Evolutionary conservation across 805 yeast species (phyloP).

Genomic region (Lipomyces orientalis): DNA sequence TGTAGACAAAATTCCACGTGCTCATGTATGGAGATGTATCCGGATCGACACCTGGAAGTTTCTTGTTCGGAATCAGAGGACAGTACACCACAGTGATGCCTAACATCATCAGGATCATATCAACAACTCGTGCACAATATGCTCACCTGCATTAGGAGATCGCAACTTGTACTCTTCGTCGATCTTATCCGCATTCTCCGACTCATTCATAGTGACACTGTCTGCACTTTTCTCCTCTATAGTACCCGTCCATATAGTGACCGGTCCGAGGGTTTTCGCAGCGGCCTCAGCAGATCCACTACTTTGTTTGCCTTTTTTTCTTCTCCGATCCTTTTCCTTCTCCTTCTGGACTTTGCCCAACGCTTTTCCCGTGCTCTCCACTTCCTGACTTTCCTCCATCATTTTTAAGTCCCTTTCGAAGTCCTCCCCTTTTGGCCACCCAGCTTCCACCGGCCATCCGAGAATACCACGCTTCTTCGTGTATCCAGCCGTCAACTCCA

Average conservation of each 20-base stretch:
- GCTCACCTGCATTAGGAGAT: constrained; percentile 8
- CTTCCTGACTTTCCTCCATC: constrained; percentile 19
- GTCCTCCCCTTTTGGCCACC: constrained; percentile 23
- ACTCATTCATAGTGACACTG: neutral
- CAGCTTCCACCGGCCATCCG: constrained; percentile 39
- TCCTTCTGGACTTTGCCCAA: constrained; percentile 10
- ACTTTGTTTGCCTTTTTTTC: neutral
- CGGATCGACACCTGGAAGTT: constrained; percentile 39
- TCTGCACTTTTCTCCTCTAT: constrained; percentile 11
- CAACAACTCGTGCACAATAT: neutral
- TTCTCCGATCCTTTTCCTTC: neutral
- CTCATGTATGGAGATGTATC: constrained; percentile 37
- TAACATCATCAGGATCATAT: neutral
- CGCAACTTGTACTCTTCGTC: constrained; percentile 24
- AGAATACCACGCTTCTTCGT: constrained; percentile 35
- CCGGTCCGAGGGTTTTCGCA: constrained; percentile 24
- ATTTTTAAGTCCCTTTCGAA: constrained; percentile 7
- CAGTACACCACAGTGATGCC: constrained; percentile 40
- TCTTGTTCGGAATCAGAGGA: constrained; percentile 37
- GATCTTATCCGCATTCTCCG: neutral
- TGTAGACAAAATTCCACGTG: constrained; percentile 40
- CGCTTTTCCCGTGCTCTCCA: constrained; percentile 3
- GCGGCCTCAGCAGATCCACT: neutral
- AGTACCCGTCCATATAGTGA: constrained; percentile 33
- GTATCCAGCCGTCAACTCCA: constrained; percentile 38